These are phyloP conservation scores for Pinus tabuliformis DNA, from an alignment of 75 land plant species.

Conservation along the genomic window DNA sequence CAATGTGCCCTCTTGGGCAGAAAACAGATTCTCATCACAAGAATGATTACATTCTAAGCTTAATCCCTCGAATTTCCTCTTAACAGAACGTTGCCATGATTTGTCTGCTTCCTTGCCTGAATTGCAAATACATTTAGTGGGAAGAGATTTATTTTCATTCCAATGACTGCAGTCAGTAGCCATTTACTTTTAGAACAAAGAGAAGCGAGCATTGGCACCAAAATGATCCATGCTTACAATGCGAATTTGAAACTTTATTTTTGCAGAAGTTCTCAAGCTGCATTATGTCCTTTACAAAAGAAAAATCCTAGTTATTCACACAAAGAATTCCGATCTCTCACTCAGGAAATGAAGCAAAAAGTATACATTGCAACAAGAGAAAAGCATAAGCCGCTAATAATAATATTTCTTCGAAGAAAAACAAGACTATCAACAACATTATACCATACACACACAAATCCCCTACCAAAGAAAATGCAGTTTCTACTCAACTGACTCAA, in stretches of 20 bases:
- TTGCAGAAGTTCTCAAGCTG: not conserved
- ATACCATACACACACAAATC: not conserved
- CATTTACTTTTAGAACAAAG: not conserved
- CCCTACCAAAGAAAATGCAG: not conserved
- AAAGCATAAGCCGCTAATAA: no score
- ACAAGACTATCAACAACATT: not conserved
- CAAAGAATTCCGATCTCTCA: not conserved
- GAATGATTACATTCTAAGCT: not conserved
- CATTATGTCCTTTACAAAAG: no score
- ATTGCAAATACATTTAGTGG: not conserved
- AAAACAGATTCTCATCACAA: not conserved
- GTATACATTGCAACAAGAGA: not conserved
- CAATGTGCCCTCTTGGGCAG: not conserved
- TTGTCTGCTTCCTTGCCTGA: not conserved
- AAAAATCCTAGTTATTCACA: not conserved
- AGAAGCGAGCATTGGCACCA: not conserved
- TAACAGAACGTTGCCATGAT: not conserved
- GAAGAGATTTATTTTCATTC: not conserved
- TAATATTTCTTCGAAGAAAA: no score
- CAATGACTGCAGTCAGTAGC: not conserved
- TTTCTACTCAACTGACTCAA: not conserved
- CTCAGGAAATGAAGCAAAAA: not conserved
- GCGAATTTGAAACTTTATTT: not conserved
- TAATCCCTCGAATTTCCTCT: conserved; percentile 5
- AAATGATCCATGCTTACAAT: not conserved